Evolutionary conservation across 495 filamentous ascomycete species (phyloP), one percentile per base, ranked within the genome.

Genomic region (Talaromyces stipitatus): DNA sequence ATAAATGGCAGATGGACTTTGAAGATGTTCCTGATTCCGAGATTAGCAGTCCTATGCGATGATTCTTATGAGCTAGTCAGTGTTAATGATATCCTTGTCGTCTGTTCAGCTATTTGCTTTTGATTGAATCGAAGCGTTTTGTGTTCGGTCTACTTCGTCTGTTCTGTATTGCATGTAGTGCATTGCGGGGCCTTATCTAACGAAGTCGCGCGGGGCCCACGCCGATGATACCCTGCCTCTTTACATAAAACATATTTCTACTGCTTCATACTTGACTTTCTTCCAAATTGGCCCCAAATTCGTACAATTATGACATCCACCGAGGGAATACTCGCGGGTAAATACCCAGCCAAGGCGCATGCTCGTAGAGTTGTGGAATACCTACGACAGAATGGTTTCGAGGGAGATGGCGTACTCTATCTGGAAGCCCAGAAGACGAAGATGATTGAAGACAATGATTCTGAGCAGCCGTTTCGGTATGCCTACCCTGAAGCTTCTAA

Each of bases 341-440:
- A 96, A 71, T 98, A 98, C 69, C 95, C 94, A n/a, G 95, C 90
- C 41, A 97, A 97, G 72, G 79, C 80, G 22, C 94, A 98, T 71
- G 89, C 88, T 38, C 79, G 83, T 61, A 84, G 84, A 61, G 91
- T 97, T n/a, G 86, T 82, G 14, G 82, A 89, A 54, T 85, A 84
- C 63, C 86, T 97, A 12, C 57, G 69, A 53, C 53, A 68, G 36
- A 64, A 62, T 48, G 67, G 64, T 9, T 57, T 74, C 58, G 63
- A 66, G 38, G 63, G 61, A 18, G 59, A 62, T 30, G 73, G 72
- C 14, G 61, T 69, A 22, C 79, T 98, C 43, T 98, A 96, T 69
- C 81, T 98, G 51, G 91, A 97, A 77, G 88, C 85, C 41, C 85
- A 91, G 62, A 84, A 85, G 68, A 90, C 85, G 58, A 82, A 78